Base-by-base conservation (phyloP, 768 basidiomycete genomes). In the Daedalea quercina region DNA sequence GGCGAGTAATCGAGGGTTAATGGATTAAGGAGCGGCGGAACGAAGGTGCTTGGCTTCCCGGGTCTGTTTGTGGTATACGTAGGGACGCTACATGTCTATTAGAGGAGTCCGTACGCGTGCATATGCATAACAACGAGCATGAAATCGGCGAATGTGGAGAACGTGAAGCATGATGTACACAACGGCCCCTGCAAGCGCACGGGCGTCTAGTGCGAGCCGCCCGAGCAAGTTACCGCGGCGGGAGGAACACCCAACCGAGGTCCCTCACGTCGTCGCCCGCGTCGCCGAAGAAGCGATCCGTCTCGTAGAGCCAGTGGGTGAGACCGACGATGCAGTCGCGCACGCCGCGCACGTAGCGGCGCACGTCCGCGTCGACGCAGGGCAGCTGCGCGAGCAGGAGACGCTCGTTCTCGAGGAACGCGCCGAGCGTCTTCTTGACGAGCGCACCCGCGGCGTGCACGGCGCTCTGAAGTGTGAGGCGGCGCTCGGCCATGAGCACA, bases 271-370 rank as follows among this genome's bases (percentile, higher is more conserved):
- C 77, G 37, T 73, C 74, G 0, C 80, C 81, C 51, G 76, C 76
- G 46, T 73, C 73, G 33, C 79, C 80, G 46, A 86, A 76, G 60
- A 77, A 84, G 42, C 81, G 60, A 54, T 83, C 76, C 0, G 78
- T 82, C 65, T 84, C 81, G 57, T 84, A 86, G 33, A 74, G 54
- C 83, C 83, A 85, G 57, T 84, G 76, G n/a, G 80, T 58, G n/a
- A 69, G 71, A 8, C 84, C 84, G 2, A 75, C 70, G 35, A 85
- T 72, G 55, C 74, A 79, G 54, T 83, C 78, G 33, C 76, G 75
- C 25, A 85, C 62, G 7, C 76, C 76, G n/a, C 67, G 74, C 25
- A 79, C 65, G 57, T 79, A 82, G 3, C 58, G 64, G 20, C 58
- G 60, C 24, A 65, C 62, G 47, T 73, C 69, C 45, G 43, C 56